Conservation (phyloP, 257 asterid species). For the Solanum verrucosum region DNA sequence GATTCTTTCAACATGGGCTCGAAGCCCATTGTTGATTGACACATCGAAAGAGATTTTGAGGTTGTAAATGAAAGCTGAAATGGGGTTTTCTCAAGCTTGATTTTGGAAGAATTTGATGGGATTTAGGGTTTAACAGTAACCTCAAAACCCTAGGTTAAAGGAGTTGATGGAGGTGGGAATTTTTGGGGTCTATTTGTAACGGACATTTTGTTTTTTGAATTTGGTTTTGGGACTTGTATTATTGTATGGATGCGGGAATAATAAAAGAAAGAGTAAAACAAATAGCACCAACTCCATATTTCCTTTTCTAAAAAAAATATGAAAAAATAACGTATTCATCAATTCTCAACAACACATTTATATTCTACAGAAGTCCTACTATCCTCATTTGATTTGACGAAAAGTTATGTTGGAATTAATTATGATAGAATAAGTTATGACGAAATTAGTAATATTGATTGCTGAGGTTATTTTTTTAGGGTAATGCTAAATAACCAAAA, state of each 20-base stretch:
- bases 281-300: background rate
- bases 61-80: background rate
- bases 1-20: slow-evolving; percentile 64
- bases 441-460: too few relatives aligned
- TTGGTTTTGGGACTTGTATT: background rate
- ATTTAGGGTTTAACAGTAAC: slow-evolving; percentile 4
- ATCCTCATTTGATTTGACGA: background rate
- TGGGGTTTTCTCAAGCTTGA: background rate
- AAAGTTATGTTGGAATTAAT: too few relatives aligned
- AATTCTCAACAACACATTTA: too few relatives aligned
- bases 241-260: background rate
- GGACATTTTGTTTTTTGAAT: slow-evolving; percentile 16
- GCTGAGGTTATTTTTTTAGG: too few relatives aligned
- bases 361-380: too few relatives aligned
- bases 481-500: too few relatives aligned
- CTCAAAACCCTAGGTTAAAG: slow-evolving; percentile 7
- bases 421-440: too few relatives aligned
- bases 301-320: background rate
- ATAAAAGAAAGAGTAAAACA: background rate
- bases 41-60: slow-evolving; percentile 16
- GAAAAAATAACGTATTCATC: background rate
- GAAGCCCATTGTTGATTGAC: slow-evolving; percentile 16
- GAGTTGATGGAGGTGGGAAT: background rate
- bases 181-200: slow-evolving; percentile 8
- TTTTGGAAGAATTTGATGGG: background rate